Conservation (phyloP, 352 stramenopile species). For the Phytophthora idaei region DNA sequence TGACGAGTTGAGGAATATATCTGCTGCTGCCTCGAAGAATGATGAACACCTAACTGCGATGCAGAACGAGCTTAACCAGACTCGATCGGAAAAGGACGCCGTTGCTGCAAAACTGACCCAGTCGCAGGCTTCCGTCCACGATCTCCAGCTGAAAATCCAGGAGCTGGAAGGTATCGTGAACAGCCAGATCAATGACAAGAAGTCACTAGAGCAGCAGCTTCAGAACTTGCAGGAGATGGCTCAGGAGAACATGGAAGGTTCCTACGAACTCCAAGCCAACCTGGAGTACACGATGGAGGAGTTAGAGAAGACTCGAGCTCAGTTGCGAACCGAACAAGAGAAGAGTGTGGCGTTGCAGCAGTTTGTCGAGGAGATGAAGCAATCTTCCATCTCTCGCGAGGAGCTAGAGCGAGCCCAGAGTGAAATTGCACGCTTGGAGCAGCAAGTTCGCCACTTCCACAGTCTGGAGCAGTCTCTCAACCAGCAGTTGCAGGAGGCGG, state of each 20-base stretch:
- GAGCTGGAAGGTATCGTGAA: constrained; percentile 39
- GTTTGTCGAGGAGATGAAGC: constrained; percentile 25
- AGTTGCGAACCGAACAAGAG: constrained; percentile 38
- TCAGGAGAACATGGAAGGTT: constrained; percentile 60
- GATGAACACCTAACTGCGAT: constrained; percentile 35
- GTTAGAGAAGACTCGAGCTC: constrained; percentile 31
- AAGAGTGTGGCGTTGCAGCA: constrained; percentile 35
- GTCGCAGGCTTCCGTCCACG: constrained; percentile 25
- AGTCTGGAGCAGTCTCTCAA: constrained; percentile 46
- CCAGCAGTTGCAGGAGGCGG: constrained; percentile 38
- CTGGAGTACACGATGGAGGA: constrained; percentile 61
- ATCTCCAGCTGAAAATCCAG: constrained; percentile 34
- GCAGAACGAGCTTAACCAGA: constrained; percentile 35
- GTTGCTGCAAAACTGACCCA: constrained; percentile 29
- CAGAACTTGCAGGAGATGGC: constrained; percentile 69
- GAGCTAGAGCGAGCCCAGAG: constrained; percentile 41
- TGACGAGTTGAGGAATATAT: constrained; percentile 34
- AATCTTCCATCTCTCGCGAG: constrained; percentile 30
- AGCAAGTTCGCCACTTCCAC: constrained; percentile 44
- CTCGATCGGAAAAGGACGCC: constrained; percentile 32
- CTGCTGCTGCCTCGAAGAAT: constrained; percentile 41
- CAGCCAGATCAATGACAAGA: constrained; percentile 36
- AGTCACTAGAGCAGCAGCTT: constrained; percentile 60
- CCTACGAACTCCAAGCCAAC: constrained; percentile 64
- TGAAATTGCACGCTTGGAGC: constrained; percentile 45